phyloP scores from a whole-genome alignment of 2,329 filamentous ascomycete species.

The Onygenales sp. region DNA sequence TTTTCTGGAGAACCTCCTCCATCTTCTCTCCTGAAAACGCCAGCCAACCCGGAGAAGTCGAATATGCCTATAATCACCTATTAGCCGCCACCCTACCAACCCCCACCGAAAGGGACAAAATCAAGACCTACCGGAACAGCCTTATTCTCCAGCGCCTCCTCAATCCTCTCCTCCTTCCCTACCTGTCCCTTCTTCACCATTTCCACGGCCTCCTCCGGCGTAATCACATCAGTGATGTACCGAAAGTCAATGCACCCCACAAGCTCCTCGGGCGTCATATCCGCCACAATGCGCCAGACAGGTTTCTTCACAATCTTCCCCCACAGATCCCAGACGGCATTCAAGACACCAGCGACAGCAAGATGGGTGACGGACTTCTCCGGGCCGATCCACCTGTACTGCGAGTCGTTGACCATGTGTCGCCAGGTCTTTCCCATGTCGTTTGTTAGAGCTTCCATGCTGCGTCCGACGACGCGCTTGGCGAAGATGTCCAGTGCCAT shows the following conservation, averaged over 20 bases:
- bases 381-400: neutral
- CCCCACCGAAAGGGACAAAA: neutral
- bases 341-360: neutral
- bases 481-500: neutral
- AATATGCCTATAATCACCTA: neutral
- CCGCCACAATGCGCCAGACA: neutral
- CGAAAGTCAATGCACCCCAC: neutral
- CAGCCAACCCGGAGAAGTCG: conserved; percentile 7
- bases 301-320: neutral
- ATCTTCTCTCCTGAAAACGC: conserved; percentile 7
- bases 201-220: neutral
- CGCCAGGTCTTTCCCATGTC: neutral
- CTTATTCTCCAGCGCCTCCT: conserved; percentile 4
- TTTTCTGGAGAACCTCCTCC: conserved; percentile 1
- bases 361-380: neutral
- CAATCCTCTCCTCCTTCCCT: conserved; percentile 1
- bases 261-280: neutral
- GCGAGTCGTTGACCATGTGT: neutral
- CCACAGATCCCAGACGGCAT: neutral
- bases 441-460: neutral
- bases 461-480: neutral
- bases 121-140: conserved; percentile 5
- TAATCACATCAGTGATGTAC: neutral
- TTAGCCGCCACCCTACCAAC: too few species aligned
- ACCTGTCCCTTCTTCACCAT: neutral